A percentile compares a stretch with the other conserved stretches of the same genome.
These are phyloP conservation scores for Pseudonitzschia pungens DNA, from an alignment of 108 stramenopile species.

Conservation along the genomic window DNA sequence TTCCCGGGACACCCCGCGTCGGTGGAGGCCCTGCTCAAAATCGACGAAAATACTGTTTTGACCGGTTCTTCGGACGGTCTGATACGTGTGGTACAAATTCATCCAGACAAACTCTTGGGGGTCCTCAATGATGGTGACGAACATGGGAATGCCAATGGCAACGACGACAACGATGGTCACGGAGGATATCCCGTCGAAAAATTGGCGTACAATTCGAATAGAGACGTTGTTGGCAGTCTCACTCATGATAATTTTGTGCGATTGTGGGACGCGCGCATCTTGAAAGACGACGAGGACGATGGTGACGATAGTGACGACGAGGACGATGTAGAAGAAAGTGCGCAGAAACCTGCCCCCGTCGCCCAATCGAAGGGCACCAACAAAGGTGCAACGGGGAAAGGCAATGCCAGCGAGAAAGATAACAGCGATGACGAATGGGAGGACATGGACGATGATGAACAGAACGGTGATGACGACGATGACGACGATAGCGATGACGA, in stretches of 20 bases:
- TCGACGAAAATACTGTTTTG: slow-evolving; percentile 94
- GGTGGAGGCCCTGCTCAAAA: slow-evolving; percentile 86
- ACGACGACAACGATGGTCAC: not conserved
- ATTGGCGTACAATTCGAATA: slow-evolving; percentile 69
- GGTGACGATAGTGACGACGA: slow-evolving; percentile 49
- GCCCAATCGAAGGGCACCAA: slow-evolving; percentile 17
- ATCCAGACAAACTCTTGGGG: slow-evolving; percentile 91
- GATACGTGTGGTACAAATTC: slow-evolving; percentile 87
- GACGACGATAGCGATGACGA: slow-evolving; percentile 45
- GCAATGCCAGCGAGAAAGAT: not conserved
- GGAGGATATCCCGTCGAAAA: slow-evolving; percentile 92
- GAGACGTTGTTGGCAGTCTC: slow-evolving; percentile 72
- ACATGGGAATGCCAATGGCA: not conserved
- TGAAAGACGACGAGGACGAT: slow-evolving; percentile 55
- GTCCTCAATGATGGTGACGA: slow-evolving; percentile 68
- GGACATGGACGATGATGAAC: slow-evolving; percentile 57
- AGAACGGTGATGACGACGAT: slow-evolving; percentile 36
- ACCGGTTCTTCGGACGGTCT: slow-evolving; percentile 95
- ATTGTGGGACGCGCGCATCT: slow-evolving; percentile 78
- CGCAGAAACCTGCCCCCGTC: slow-evolving; percentile 37
- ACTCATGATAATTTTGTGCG: slow-evolving; percentile 53
- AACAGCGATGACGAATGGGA: slow-evolving; percentile 81
- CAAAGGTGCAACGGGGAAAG: not conserved
- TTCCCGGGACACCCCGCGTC: slow-evolving; percentile 91
- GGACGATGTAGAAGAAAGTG: slow-evolving; percentile 21